Evolutionary conservation across 345 rosid species (phyloP).

Genomic region (Lepidium aucheri): DNA sequence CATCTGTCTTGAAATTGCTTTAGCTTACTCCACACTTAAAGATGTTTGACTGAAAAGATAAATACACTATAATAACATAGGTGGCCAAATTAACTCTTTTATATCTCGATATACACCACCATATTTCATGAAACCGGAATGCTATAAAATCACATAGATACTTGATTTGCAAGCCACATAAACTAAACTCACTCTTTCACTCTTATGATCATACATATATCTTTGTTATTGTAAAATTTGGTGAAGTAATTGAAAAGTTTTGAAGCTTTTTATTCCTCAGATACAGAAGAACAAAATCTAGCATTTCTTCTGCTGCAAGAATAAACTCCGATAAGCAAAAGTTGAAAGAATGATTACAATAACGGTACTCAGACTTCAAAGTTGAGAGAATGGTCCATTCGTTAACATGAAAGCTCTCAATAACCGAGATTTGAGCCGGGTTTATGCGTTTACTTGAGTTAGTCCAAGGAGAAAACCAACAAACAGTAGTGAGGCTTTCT

Average conservation of each 20-base stretch:
- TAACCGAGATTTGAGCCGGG: conserved; percentile 8
- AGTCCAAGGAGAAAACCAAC: conserved; percentile 7
- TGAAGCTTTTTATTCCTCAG: conserved; percentile 14
- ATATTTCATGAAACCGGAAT: too few species aligned
- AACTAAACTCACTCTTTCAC: not conserved
- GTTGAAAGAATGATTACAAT: conserved; percentile 29
- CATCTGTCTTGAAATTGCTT: too few species aligned
- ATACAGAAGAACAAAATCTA: conserved; percentile 10
- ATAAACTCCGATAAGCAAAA: conserved; percentile 20
- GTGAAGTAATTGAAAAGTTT: not conserved
- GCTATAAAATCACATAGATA: too few species aligned
- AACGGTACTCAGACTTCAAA: conserved; percentile 22
- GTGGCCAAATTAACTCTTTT: too few species aligned
- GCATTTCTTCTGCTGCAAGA: conserved; percentile 21
- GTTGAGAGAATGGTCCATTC: conserved; percentile 19
- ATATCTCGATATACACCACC: too few species aligned
- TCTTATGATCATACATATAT: not conserved
- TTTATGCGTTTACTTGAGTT: conserved; percentile 10
- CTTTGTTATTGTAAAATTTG: not conserved
- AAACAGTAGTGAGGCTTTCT: conserved; percentile 7
- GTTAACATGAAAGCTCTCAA: conserved; percentile 17
- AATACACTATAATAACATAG: too few species aligned
- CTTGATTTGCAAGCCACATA: too few species aligned
- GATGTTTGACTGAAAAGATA: too few species aligned
- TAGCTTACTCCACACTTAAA: too few species aligned